Percentiles rank a stretch among this genome's conserved stretches.
phyloP scores from a whole-genome alignment of 495 filamentous ascomycete genomes.

The Aspergillus diversus region DNA sequence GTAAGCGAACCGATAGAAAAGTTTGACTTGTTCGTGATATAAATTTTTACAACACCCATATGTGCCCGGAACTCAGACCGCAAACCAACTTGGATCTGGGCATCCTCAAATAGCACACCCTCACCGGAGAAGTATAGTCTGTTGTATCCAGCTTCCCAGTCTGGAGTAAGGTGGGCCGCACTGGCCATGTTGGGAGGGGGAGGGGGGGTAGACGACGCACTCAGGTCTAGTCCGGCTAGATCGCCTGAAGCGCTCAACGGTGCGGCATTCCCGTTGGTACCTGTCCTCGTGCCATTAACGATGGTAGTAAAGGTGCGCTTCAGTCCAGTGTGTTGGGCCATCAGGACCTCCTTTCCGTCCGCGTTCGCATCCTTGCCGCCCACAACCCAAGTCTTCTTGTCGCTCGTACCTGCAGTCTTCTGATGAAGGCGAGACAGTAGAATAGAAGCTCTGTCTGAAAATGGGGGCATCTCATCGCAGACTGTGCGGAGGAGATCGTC shows the following conservation, averaged over 20 bases:
- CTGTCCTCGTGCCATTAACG: constrained; percentile 57
- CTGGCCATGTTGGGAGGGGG: constrained; percentile 80
- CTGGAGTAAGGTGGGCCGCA: constrained; percentile 87
- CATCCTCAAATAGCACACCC: constrained; percentile 92
- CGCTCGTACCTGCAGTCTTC: constrained; percentile 86
- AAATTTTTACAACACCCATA: constrained; percentile 92
- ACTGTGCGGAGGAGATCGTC: constrained; percentile 95
- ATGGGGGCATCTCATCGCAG: constrained; percentile 98
- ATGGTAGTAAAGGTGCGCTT: constrained; percentile 78
- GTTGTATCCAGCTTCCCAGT: constrained; percentile 93
- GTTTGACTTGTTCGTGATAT: constrained; percentile 91
- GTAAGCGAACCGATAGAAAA: constrained; percentile 86
- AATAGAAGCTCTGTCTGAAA: constrained; percentile 92
- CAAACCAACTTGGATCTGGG: constrained; percentile 89
- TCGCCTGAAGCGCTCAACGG: constrained; percentile 55
- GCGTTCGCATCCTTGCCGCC: constrained; percentile 91
- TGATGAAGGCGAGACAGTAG: constrained; percentile 90
- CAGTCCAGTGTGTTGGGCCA: constrained; percentile 80
- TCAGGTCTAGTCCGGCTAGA: constrained; percentile 82
- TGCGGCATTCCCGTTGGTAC: constrained; percentile 50
- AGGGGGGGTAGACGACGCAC: constrained; percentile 29
- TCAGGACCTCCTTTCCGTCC: constrained; percentile 75
- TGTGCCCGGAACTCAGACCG: constrained; percentile 92
- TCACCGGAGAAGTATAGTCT: constrained; percentile 76
- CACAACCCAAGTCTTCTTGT: constrained; percentile 95